phyloP scores from a whole-genome alignment of 257 asterid species.

The Cruciata laevipes region DNA sequence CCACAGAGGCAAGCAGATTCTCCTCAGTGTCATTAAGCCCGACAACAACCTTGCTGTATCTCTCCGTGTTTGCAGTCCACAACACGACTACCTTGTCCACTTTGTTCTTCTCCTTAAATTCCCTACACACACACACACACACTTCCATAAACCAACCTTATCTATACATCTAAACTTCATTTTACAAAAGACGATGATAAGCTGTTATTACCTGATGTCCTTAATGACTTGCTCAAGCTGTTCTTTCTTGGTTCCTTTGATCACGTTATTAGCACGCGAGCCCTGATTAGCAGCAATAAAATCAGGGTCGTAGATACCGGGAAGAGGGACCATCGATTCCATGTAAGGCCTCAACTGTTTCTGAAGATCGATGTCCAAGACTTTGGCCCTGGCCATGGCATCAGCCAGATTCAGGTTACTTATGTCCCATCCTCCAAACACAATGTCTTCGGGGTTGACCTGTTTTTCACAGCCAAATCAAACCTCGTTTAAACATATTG shows the following conservation, averaged over 20 bases:
- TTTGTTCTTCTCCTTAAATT: conserved; percentile 78
- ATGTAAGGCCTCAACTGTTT: conserved; percentile 92
- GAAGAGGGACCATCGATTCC: conserved; percentile 99
- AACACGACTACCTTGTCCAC: conserved; percentile 80
- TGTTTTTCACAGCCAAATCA: conserved; percentile 23
- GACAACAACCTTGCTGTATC: conserved; percentile 76
- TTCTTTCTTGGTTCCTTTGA: conserved; percentile 80
- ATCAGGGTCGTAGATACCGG: conserved; percentile 91
- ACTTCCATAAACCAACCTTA: neutral
- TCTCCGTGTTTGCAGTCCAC: conserved; percentile 99
- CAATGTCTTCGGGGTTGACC: conserved; percentile 90
- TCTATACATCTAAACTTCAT: neutral
- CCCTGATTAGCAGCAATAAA: conserved; percentile 99
- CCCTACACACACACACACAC: conserved; percentile 39
- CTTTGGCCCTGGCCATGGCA: conserved; percentile 94
- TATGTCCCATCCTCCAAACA: conserved; percentile 99
- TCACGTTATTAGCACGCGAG: conserved; percentile 76
- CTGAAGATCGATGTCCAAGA: conserved; percentile 86
- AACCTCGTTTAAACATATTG: neutral
- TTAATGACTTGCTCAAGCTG: conserved; percentile 71
- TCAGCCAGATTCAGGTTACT: conserved; percentile 92
- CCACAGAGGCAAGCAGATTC: conserved; percentile 69
- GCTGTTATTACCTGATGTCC: conserved; percentile 59
- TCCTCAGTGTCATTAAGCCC: conserved; percentile 85
- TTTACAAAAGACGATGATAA: neutral